These are phyloP conservation scores for Hypomontagnella submonticulosa DNA, from an alignment of 495 filamentous ascomycete species.

Conservation along the genomic window DNA sequence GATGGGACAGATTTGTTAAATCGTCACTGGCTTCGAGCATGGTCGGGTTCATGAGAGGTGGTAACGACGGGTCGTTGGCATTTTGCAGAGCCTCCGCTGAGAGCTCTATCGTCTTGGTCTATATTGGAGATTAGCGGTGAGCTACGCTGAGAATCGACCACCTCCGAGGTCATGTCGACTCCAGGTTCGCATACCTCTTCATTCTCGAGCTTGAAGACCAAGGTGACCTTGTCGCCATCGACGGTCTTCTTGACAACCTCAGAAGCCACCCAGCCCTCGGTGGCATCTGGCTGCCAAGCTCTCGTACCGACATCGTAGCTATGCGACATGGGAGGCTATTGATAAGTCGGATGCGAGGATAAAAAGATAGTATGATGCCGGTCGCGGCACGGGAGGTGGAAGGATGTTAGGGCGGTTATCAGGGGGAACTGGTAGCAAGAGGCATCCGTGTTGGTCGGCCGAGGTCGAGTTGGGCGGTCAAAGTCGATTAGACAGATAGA, in stretches of 20 bases:
- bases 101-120: constrained; percentile 85
- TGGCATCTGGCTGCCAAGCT: constrained; percentile 96
- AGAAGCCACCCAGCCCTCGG: constrained; percentile 96
- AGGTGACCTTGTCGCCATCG: constrained; percentile 83
- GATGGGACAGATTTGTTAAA: constrained; percentile 94
- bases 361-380: constrained; percentile 31
- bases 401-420: constrained; percentile 31
- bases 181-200: constrained; percentile 76
- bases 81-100: constrained; percentile 80
- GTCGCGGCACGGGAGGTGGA: constrained; percentile 36
- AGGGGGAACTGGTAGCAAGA: constrained; percentile 40
- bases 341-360: constrained; percentile 13
- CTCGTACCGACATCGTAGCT: constrained; percentile 96
- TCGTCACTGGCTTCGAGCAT: constrained; percentile 99
- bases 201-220: constrained; percentile 88
- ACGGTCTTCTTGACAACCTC: constrained; percentile 90
- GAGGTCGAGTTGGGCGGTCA: constrained; percentile 27
- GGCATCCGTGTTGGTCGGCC: constrained; percentile 46
- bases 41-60: constrained; percentile 96
- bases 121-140: constrained; percentile 35
- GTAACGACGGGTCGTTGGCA: constrained; percentile 75
- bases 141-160: constrained; percentile 2
- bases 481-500: constrained; percentile 14
- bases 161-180: constrained; percentile 16
- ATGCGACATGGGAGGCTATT: constrained; percentile 79